phyloP scores from a whole-genome alignment of 2,329 filamentous ascomycete species.

The Talaromyces piceae region DNA sequence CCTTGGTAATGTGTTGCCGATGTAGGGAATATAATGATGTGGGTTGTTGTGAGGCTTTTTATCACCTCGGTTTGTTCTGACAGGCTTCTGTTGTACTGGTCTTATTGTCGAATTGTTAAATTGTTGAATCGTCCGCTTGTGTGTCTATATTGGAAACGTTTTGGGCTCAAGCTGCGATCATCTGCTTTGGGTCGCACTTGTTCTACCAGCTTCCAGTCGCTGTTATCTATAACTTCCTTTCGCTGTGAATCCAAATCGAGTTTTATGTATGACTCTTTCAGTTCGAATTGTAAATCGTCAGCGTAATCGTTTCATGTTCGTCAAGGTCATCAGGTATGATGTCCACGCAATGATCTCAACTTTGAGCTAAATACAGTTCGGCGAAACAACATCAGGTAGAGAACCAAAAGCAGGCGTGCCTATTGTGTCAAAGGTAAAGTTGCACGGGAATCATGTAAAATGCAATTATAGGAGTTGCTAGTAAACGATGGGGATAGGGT shows the following conservation, averaged over 20 bases:
- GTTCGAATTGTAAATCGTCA: conserved; percentile 27
- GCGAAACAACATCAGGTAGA: conserved; percentile 33
- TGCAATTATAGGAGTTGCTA: conserved; percentile 38
- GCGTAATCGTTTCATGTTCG: background rate
- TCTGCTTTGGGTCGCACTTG: background rate
- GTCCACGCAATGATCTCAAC: background rate
- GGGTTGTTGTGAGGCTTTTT: background rate
- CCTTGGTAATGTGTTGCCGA: background rate
- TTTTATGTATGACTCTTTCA: conserved; percentile 31
- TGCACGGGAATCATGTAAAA: conserved; percentile 9
- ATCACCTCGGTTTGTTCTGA: background rate
- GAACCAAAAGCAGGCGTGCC: conserved; percentile 39
- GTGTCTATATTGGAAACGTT: background rate
- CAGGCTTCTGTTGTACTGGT: background rate
- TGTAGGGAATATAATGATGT: background rate
- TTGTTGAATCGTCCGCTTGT: background rate
- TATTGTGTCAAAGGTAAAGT: background rate
- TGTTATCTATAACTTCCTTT: background rate
- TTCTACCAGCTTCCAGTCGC: background rate
- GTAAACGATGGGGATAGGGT: background rate
- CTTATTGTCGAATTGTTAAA: too few species aligned
- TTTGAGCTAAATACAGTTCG: background rate
- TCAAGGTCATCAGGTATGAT: background rate
- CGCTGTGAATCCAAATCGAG: background rate
- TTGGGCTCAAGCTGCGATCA: background rate